Conservation (phyloP, 2,329 filamentous ascomycete genomes). For the Fusarium duplospermum region DNA sequence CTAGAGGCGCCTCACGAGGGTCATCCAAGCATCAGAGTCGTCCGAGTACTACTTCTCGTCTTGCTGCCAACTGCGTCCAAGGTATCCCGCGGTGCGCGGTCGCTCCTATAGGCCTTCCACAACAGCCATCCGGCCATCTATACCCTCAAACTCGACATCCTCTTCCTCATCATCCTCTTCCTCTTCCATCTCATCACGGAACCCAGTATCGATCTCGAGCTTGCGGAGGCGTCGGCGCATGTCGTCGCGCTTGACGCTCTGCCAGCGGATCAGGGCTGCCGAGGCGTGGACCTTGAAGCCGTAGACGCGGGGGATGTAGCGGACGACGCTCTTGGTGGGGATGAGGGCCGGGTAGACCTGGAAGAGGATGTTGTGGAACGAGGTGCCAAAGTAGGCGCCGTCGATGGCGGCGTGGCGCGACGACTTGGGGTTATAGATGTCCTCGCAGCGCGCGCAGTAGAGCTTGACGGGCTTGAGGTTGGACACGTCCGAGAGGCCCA, state of each 20-base stretch:
- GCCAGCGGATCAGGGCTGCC: slow-evolving; percentile 91
- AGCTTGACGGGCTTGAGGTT: slow-evolving; percentile 93
- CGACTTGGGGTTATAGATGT: slow-evolving; percentile 98
- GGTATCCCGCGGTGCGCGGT: background rate
- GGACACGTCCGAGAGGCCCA: slow-evolving; percentile 91
- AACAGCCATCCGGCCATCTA: slow-evolving; percentile 47
- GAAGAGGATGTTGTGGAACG: slow-evolving; percentile 99
- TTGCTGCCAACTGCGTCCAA: background rate
- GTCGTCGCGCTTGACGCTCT: slow-evolving; percentile 81
- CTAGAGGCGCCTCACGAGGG: background rate
- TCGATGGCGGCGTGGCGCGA: slow-evolving; percentile 95
- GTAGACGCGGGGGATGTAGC: slow-evolving; percentile 91
- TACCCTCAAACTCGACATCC: slow-evolving; percentile 55
- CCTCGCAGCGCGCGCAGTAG: slow-evolving; percentile 97
- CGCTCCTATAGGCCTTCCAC: slow-evolving; percentile 42
- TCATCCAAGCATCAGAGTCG: background rate
- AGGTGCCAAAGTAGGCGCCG: slow-evolving; percentile 97
- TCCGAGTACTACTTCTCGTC: background rate
- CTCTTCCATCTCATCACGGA: slow-evolving; percentile 75
- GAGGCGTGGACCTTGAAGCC: slow-evolving; percentile 95
- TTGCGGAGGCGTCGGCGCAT: slow-evolving; percentile 81
- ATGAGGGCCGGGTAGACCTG: slow-evolving; percentile 95
- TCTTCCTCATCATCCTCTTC: slow-evolving; percentile 73
- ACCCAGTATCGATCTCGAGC: slow-evolving; percentile 81
- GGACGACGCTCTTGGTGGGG: slow-evolving; percentile 84